Percentiles rank a stretch among this genome's conserved stretches.
phyloP scores from a whole-genome alignment of 768 basidiomycete genomes.

The Naganishia vishniacii region DNA sequence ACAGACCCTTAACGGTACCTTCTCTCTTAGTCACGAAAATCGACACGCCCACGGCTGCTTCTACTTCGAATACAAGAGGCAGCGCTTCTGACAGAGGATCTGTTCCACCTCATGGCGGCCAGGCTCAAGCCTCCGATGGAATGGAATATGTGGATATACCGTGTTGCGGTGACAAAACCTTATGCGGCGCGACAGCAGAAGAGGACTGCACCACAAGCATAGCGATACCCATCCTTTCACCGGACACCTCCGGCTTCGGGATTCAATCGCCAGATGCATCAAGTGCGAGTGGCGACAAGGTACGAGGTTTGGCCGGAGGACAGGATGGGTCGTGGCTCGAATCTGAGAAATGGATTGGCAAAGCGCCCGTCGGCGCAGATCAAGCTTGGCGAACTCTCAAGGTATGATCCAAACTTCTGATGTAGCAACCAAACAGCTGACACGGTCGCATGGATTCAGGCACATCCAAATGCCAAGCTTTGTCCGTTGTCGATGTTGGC shows the following conservation, averaged over 20 bases:
- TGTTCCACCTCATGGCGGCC: background rate
- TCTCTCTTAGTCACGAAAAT: background rate
- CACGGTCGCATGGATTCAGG: too few relatives aligned
- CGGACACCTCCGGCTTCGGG: background rate
- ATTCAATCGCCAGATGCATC: background rate
- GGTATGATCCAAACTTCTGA: too few relatives aligned
- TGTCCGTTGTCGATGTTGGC: constrained; percentile 43
- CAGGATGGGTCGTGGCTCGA: constrained; percentile 12
- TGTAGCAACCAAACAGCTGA: too few relatives aligned
- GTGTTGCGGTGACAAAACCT: constrained; percentile 25
- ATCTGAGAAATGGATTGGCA: constrained; percentile 15
- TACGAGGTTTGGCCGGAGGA: background rate
- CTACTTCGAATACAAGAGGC: constrained; percentile 12
- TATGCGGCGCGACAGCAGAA: constrained; percentile 20
- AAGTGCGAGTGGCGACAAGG: background rate
- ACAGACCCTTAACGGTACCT: constrained; percentile 1
- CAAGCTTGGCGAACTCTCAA: constrained; percentile 48
- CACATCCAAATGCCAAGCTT: constrained; percentile 45
- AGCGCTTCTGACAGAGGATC: background rate
- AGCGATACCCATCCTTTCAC: constrained; percentile 8
- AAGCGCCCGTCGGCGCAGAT: constrained; percentile 33
- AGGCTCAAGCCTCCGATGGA: background rate
- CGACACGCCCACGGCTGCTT: background rate
- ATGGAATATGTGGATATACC: constrained; percentile 25
- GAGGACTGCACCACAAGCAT: constrained; percentile 11